phyloP scores from a whole-genome alignment of 768 basidiomycete genomes.

The Mycena rebaudengoi region DNA sequence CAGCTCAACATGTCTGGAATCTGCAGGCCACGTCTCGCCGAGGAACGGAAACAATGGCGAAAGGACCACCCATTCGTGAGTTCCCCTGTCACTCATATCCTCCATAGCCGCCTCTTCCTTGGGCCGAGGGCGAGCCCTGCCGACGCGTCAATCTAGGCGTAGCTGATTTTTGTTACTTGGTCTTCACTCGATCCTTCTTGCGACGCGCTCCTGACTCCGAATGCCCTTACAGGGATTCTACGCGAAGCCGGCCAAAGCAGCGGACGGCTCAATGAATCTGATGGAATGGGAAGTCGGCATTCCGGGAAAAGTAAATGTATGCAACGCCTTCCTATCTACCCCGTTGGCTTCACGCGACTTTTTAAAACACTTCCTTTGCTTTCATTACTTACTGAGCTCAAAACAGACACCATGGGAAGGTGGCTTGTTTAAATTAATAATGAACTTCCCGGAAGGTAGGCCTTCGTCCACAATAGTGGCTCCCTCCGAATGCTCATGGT shows the following conservation, averaged over 20 bases:
- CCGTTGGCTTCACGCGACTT: constrained; percentile 19
- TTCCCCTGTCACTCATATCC: constrained; percentile 27
- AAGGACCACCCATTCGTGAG: constrained; percentile 98
- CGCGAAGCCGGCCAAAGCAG: constrained; percentile 89
- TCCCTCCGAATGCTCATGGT: constrained; percentile 3
- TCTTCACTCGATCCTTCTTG: neutral
- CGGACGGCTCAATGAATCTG: constrained; percentile 95
- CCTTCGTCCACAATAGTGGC: constrained; percentile 8
- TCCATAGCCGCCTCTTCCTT: constrained; percentile 18
- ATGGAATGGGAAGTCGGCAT: constrained; percentile 99
- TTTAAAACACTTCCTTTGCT: constrained; percentile 14
- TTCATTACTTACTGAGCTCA: constrained; percentile 21
- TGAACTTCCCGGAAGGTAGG: constrained; percentile 96
- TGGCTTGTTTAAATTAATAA: constrained; percentile 91
- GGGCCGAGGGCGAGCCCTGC: neutral
- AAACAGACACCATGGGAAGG: constrained; percentile 94
- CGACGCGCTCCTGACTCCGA: constrained; percentile 16
- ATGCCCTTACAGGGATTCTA: constrained; percentile 83
- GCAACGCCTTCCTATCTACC: constrained; percentile 40
- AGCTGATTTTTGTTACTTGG: neutral
- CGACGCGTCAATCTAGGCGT: constrained; percentile 2
- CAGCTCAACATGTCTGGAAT: constrained; percentile 87
- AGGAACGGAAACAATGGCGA: constrained; percentile 98
- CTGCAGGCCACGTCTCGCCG: constrained; percentile 90
- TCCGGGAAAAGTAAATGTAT: constrained; percentile 88